Evolutionary conservation across 148 eudicot species (phyloP), one percentile per base, ranked within the genome.

Genomic region (Nepenthes mirabilis): DNA sequence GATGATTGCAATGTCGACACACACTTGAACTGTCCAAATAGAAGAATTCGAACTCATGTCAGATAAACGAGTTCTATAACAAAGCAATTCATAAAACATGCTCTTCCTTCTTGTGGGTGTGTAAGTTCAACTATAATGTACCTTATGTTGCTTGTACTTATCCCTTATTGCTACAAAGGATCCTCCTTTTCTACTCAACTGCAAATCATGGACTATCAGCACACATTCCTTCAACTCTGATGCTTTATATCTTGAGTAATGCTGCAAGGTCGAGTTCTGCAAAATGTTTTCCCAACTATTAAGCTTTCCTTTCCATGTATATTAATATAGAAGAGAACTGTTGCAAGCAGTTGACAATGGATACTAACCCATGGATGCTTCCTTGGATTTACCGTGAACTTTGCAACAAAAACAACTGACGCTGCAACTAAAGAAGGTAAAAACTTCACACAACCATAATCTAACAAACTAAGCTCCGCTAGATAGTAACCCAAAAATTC

Each of bases 131-230:
- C 36, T 10, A 55, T 8, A 23, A 32, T 13, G 55, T 76, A 91
- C 98, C 98, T 82, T 89, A 61, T 84, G 88, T 45, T 80, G 80
- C 71, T 79, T 83, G 85, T 93, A 88, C 66, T 93, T 93, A 33
- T 83, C 86, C 68, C 85, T 72, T 5, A 82, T 60, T 11, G 98
- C 95, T 10, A 72, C 74, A 65, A 88, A 77, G 33, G 82, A 65
- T 0, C 74, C 72, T 57, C 87, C 95, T 59, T 76, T 70, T 76
- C 63, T 83, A 43, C 82, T 59, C 64, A 71, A 60, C 67, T 93
- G 98, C 77, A 93, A 71, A 43, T 84, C 95, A 65, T 88, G 96
- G 47, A 93, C 57, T 36, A 81, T 66, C 36, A 59, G 53, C 63
- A 93, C 95, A 65, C 98, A 93, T 70, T 86, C 90, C 65, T 82